These are phyloP conservation scores for Quercus tomentella DNA, from an alignment of 331 rosid species.

Conservation along the genomic window DNA sequence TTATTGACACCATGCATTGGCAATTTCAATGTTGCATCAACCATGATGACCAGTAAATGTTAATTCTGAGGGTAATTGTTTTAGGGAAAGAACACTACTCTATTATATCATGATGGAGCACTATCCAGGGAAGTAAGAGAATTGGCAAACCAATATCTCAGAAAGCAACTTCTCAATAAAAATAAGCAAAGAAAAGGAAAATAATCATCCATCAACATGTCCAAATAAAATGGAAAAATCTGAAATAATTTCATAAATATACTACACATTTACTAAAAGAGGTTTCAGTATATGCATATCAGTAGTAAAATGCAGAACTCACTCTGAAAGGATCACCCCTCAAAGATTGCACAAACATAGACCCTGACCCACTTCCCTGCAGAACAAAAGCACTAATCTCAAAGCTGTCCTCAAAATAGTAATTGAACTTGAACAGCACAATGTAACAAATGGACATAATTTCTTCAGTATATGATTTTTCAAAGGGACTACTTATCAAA, in stretches of 20 bases:
- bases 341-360: constrained; percentile 85
- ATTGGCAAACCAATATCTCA: background rate
- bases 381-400: constrained; percentile 14
- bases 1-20: background rate
- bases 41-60: background rate
- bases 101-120: background rate
- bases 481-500: too few species aligned
- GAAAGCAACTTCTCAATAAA: background rate
- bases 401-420: constrained; percentile 1
- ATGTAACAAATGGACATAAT: background rate
- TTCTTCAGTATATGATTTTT: too few species aligned
- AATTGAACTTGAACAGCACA: constrained; percentile 16
- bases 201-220: background rate
- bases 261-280: constrained; percentile 18
- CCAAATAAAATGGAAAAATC: background rate
- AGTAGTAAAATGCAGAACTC: constrained; percentile 34
- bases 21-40: background rate
- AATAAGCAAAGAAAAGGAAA: background rate
- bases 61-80: background rate
- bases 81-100: background rate
- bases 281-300: background rate
- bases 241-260: background rate
- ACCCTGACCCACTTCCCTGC: constrained; percentile 66
- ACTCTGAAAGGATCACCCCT: constrained; percentile 89
- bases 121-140: background rate